Evolutionary conservation across 1,284 basidiomycete species (phyloP), one percentile per base, ranked within the genome.

Genomic region (Cystobasidium pallidum): DNA sequence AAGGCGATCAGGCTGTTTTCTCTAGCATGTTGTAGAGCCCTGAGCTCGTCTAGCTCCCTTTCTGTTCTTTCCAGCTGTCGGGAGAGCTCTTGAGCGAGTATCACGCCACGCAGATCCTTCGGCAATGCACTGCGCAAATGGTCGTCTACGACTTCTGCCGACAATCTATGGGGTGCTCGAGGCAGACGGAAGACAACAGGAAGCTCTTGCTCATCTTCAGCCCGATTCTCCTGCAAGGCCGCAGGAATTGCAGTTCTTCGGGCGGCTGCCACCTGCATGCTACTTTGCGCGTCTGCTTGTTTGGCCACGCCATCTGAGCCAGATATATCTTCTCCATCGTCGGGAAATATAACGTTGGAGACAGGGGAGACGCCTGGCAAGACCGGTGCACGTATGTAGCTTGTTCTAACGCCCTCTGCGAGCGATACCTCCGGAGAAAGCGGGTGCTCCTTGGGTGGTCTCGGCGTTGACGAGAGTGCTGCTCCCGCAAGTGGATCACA

Each of bases 311-410:
- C 54, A 36, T 19, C 7, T 34, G 10, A 32, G 19, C 17, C 54
- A 36, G 54, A 11, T n/a, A 30, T 30, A 1, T 71, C 49, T 43
- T 63, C 59, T 15, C 57, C 61, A 19, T 71, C 68, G 13, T 71
- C 68, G 0, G 34, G 30, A 32, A 71, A 71, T 19, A 71, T 52
- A 32, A 51, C 45, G 26, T 59, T 24, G 28, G 55, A 43, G 41
- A 54, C 66, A n/a, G 55, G 34, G 10, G 58, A 59, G n/a, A 39
- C 34, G 7, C 66, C 41, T 61, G 58, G n/a, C 8, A 52, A 58
- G 19, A 70, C 26, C 2, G 26, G n/a, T 47, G 67, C 26, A 8
- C 67, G 57, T 21, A 70, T 62, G 67, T 70, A 70, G 67, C 67
- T 71, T 39, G 32, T 62, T 26, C 68, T 52, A 17, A 21, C 57